Base-by-base conservation (phyloP, 2,329 filamentous ascomycete genomes). In the Chalaropsis ovoidea region DNA sequence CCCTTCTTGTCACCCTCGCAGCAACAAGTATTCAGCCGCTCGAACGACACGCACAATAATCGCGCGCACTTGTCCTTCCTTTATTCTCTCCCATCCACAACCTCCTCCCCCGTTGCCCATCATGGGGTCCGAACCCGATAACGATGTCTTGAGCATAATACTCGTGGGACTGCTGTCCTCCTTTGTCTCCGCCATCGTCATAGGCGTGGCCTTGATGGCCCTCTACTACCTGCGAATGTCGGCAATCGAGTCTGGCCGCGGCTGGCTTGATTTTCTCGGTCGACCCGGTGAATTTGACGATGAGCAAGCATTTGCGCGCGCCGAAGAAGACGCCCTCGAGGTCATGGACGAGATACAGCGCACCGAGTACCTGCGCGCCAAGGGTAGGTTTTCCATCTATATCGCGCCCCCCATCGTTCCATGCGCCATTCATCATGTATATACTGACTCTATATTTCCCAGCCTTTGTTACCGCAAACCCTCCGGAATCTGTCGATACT, bases 221-320 rank as follows among this genome's bases (percentile, higher is more conserved):
- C 83, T 95, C 73, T 95, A 94, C 76, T 94, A 95, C 78, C 90
- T 68, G 47, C 61, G 66, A 17, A 47, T 63, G 52, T 42, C 58
- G 15, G 56, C 62, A 15, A 15, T 41, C 7, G 54, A 64, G 39
- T 65, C 68, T n/a, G 64, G 65, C 49, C 65, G 62, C 43, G 64
- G 64, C 42, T 68, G 65, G 65, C 83, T 99, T 70, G 94, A 99
- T 77, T 86, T 93, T 69, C 87, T 99, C 75, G 91, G 91, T 58
- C 83, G 93, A 68, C 94, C 94, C 0, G 94, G 94, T 71, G 94
- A 97, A 77, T 99, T 91, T 75, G 94, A 99, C 74, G 94, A 99
- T 77, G 94, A 97, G 75, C 93, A 97, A 77, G 89, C 90, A 11
- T 96, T 96, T 78, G 82, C 86, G 69, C 86, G 89, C 73, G 94